These are phyloP conservation scores for Rhodomyrtus psidioides DNA, from an alignment of 441 rosid genomes.

Conservation along the genomic window DNA sequence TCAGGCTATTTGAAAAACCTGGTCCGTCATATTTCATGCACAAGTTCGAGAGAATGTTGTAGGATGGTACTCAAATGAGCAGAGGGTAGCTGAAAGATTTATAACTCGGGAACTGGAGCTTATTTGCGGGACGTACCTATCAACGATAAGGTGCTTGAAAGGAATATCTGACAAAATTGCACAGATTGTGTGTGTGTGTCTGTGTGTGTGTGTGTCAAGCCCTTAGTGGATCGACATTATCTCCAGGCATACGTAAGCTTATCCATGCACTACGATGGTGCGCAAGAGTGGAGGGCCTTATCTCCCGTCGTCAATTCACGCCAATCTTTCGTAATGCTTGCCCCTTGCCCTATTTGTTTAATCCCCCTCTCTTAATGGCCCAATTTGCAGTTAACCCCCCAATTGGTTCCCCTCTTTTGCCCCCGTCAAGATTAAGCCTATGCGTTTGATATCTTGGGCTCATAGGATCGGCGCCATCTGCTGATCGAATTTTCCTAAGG, in stretches of 20 bases:
- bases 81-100: neutral
- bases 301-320: neutral
- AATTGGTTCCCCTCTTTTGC: neutral
- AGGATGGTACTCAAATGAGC: neutral
- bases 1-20: neutral
- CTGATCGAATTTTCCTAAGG: neutral
- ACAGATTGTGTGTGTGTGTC: neutral
- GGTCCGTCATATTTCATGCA: neutral
- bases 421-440: neutral
- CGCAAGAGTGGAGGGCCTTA: neutral
- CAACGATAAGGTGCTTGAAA: neutral
- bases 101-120: accelerated
- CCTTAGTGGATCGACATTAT: neutral
- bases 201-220: neutral
- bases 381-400: neutral
- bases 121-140: neutral
- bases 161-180: neutral
- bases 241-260: neutral
- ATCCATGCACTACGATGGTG: neutral
- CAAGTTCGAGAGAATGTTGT: neutral
- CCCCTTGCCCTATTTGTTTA: neutral
- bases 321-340: neutral
- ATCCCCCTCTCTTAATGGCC: neutral
- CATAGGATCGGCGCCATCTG: neutral
- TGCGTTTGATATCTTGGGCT: neutral